Evolutionary conservation across 768 basidiomycete genomes (phyloP).

Genomic region (Chalciporus piperatus): DNA sequence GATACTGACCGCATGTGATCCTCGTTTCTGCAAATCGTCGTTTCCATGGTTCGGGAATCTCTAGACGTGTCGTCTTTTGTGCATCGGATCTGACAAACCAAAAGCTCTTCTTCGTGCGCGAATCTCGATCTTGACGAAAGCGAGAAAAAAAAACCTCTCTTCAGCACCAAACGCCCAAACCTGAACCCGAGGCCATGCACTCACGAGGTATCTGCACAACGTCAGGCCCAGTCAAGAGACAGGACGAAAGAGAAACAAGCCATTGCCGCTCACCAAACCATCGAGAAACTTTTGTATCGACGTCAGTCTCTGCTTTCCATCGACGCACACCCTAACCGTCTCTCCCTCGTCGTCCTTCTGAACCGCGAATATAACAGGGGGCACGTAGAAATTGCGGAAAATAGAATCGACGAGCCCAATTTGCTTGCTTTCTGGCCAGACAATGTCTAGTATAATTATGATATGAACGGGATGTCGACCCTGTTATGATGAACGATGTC

Average conservation of each 20-base stretch:
- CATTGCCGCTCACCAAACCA: conserved; percentile 35
- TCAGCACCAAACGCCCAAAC: conserved; percentile 10
- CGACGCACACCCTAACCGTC: conserved; percentile 43
- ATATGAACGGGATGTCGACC: neutral
- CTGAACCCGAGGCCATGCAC: conserved; percentile 15
- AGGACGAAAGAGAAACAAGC: neutral
- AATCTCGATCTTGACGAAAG: conserved; percentile 48
- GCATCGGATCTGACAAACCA: conserved; percentile 57
- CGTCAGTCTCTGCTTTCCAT: conserved; percentile 53
- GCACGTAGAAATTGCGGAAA: conserved; percentile 52
- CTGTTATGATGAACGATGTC: conserved; percentile 1
- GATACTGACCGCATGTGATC: conserved; percentile 63
- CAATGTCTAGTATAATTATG: conserved; percentile 49
- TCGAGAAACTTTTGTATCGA: conserved; percentile 48
- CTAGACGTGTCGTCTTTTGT: conserved; percentile 41
- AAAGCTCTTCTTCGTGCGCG: conserved; percentile 55
- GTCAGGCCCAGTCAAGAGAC: conserved; percentile 7
- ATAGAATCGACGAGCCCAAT: conserved; percentile 50
- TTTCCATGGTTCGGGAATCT: conserved; percentile 54
- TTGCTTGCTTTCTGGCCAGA: conserved; percentile 73
- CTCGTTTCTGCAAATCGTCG: conserved; percentile 49
- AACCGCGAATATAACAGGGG: conserved; percentile 49
- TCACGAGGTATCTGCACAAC: conserved; percentile 51
- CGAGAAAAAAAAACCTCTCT: conserved; percentile 12
- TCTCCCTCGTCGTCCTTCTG: conserved; percentile 41